Base-by-base conservation (phyloP, 2,329 filamentous ascomycete genomes). In the Hypoxylon sp. region DNA sequence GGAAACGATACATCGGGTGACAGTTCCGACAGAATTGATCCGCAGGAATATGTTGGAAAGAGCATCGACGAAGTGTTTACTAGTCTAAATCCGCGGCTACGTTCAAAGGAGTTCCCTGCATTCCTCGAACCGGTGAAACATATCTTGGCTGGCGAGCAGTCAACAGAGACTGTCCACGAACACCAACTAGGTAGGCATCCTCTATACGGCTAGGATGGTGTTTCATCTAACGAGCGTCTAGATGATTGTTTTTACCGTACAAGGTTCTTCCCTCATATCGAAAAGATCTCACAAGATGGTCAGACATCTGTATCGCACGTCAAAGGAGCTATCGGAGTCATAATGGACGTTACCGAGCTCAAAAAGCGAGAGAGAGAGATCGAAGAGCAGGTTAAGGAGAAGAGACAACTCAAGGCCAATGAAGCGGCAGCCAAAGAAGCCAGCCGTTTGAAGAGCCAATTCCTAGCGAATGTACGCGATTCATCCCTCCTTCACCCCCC, bases 361-460 rank as follows among this genome's bases (percentile, higher is more conserved):
- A 90, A 90, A 69, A 82, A 86, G 62, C 85, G 89, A 59, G 90
- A 91, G 71, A 82, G 85, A 45, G 88, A 90, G 41, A 77, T 93
- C 13, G 84, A 87, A 64, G 83, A 85, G 64, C 88, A 91, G 72
- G 88, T 89, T 46, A 86, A 86, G 71, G 91, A 93, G 73, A 94
- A 93, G 73, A 84, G 87, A 13, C 87, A 87, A 64, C 83, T 93
- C 0, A 81, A 93, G 66, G 91, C 91, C 4, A 93, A 93, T 69
- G 91, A 93, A 74, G 88, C 89, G 6, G 91, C 92, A 14, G 92
- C 92, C 1, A 94, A 93, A 75, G 92, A 94, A 78, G 92, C 92
- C 2, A 93, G 90, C 74, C 86, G 91, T 60, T 85, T 95, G 75
- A 96, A 95, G 81, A 92, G 89, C 71, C 91, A 93, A 70, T 94